A percentile compares a stretch with the other conserved stretches of the same genome.
phyloP scores from a whole-genome alignment of 495 filamentous ascomycete genomes.

The Lentithecium fluviatile region DNA sequence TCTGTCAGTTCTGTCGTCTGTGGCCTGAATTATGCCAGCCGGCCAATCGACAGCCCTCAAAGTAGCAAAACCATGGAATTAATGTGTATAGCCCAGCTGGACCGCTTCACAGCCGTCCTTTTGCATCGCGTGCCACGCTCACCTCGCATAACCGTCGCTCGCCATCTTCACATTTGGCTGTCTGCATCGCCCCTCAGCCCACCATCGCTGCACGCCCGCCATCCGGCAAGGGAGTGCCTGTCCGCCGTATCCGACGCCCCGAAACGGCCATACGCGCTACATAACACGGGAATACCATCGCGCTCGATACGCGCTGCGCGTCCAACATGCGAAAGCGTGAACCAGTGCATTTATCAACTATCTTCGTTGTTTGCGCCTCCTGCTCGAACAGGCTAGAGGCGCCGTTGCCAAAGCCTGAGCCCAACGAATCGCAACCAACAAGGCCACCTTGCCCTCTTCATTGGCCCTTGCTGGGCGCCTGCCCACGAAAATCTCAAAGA shows the following conservation, averaged over 20 bases:
- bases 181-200: neutral
- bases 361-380: neutral
- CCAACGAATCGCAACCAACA: slow-evolving; percentile 16
- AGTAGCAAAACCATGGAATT: neutral
- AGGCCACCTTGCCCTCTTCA: neutral
- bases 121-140: no score
- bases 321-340: slow-evolving; percentile 4
- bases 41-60: neutral
- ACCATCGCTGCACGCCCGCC: neutral
- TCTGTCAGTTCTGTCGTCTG: no score
- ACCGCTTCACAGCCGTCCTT: no score
- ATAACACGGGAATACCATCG: neutral
- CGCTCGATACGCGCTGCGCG: slow-evolving; percentile 4
- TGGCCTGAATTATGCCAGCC: no score
- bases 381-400: slow-evolving; percentile 5
- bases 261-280: neutral
- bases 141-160: no score
- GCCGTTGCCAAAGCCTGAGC: slow-evolving; percentile 16
- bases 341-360: slow-evolving; percentile 17
- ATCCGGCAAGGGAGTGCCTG: neutral
- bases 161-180: no score
- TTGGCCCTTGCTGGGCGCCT: slow-evolving; percentile 28
- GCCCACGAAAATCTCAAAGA: slow-evolving; percentile 18
- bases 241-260: neutral
- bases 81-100: no score